These are phyloP conservation scores for Saccharomycopsis malanga DNA, from an alignment of 805 yeast species.

Conservation along the genomic window DNA sequence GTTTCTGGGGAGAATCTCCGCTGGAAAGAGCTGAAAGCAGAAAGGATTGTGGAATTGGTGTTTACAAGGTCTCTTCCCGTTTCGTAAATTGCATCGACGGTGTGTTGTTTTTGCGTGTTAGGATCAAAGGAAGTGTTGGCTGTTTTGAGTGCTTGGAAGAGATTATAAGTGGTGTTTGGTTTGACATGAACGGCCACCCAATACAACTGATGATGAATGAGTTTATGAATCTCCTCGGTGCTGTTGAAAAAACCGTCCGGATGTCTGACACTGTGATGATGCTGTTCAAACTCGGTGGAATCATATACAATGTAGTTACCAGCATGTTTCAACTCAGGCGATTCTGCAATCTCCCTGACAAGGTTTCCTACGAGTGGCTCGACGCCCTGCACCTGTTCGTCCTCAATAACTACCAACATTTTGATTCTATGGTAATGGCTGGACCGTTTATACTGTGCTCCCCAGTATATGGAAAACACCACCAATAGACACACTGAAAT, in stretches of 20 bases:
- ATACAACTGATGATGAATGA: conserved; percentile 45
- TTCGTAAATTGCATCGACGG: conserved; percentile 41
- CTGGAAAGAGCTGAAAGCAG: conserved; percentile 29
- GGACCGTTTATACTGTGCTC: conserved; percentile 25
- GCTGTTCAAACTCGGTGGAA: background rate
- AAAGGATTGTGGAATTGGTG: conserved; percentile 35
- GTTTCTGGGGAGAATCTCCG: conserved; percentile 13
- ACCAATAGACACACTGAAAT: conserved; percentile 6
- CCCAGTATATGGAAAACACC: conserved; percentile 25
- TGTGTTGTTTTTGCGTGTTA: background rate
- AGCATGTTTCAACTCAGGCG: conserved; percentile 8
- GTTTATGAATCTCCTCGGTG: conserved; percentile 32
- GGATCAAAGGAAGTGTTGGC: conserved; percentile 8
- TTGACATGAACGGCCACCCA: conserved; percentile 54
- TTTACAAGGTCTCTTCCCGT: conserved; percentile 50
- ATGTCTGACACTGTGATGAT: background rate
- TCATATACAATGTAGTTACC: conserved; percentile 23
- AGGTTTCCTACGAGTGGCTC: conserved; percentile 13
- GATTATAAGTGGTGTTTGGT: conserved; percentile 35
- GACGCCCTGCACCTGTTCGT: conserved; percentile 12
- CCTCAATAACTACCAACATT: conserved; percentile 25
- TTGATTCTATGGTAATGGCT: conserved; percentile 19
- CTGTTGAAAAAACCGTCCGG: background rate
- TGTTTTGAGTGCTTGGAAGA: conserved; percentile 22
- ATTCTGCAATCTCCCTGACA: conserved; percentile 6